phyloP scores from a whole-genome alignment of 2,329 filamentous ascomycete genomes.

The Penicillium sp. region DNA sequence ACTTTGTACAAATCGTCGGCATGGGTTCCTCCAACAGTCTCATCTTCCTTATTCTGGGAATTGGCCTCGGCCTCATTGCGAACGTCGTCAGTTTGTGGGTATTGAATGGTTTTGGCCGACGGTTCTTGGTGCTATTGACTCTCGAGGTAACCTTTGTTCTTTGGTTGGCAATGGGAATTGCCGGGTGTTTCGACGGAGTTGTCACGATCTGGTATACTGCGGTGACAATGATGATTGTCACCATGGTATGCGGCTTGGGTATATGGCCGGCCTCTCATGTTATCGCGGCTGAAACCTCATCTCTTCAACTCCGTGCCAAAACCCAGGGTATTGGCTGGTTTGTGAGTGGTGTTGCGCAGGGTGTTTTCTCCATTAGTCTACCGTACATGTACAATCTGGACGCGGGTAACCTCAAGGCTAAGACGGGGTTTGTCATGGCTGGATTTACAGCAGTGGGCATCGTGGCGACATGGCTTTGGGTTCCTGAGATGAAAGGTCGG shows the following conservation, averaged over 20 bases:
- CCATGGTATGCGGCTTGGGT: conserved; percentile 38
- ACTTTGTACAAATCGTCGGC: conserved; percentile 32
- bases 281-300: conserved; percentile 30
- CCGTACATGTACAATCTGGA: conserved; percentile 48
- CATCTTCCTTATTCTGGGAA: conserved; percentile 46
- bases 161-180: conserved; percentile 47
- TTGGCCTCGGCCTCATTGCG: conserved; percentile 44
- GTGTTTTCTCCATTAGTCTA: conserved; percentile 45
- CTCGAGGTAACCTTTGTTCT: conserved; percentile 33
- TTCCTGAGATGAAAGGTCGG: conserved; percentile 54
- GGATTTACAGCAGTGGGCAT: conserved; percentile 15
- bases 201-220: conserved; percentile 42
- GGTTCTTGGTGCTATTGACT: conserved; percentile 39
- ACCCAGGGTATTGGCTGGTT: conserved; percentile 42
- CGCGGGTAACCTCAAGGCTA: conserved; percentile 14
- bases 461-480: conserved; percentile 42
- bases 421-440: conserved; percentile 21
- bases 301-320: conserved; percentile 34
- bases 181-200: conserved; percentile 41
- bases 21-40: conserved; percentile 29
- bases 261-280: conserved; percentile 35
- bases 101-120: conserved; percentile 40
- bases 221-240: conserved; percentile 44
- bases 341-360: conserved; percentile 37
- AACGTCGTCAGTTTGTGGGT: conserved; percentile 47